These are phyloP conservation scores for Skeletonema menzelii DNA, from an alignment of 108 stramenopile species.

Conservation along the genomic window DNA sequence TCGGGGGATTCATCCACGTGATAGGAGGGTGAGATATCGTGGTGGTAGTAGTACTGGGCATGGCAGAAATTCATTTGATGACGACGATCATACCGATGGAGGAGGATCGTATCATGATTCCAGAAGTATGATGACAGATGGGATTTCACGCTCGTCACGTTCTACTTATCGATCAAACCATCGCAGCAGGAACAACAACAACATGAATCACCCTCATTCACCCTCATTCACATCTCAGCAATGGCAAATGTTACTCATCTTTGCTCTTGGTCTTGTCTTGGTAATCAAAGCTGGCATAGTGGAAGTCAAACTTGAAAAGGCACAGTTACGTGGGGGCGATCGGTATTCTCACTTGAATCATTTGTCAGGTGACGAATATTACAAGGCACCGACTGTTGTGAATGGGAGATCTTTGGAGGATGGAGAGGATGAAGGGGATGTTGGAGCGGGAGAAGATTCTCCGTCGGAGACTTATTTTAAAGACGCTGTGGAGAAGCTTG, in stretches of 20 bases:
- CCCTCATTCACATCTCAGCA: neutral
- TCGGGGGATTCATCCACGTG: neutral
- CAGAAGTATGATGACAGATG: neutral
- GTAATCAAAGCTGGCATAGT: neutral
- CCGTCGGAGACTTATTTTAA: neutral
- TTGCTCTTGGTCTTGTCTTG: neutral
- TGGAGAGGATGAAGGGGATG: neutral
- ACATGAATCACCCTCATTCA: neutral
- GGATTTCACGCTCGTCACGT: neutral
- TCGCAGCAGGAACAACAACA: neutral
- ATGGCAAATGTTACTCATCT: neutral
- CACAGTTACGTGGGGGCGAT: neutral
- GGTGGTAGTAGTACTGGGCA: neutral
- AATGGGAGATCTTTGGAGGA: neutral
- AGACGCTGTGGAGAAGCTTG: neutral
- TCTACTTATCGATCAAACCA: neutral
- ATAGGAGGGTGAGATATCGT: neutral
- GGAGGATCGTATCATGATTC: neutral
- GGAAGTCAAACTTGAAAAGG: slow-evolving; percentile 2
- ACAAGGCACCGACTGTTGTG: neutral
- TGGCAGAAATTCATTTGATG: neutral
- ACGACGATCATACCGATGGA: neutral
- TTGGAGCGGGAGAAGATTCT: neutral
- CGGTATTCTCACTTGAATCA: neutral
- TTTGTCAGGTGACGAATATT: neutral